phyloP scores from a whole-genome alignment of 306 rosid species.

The Vigna reflexopilosa region DNA sequence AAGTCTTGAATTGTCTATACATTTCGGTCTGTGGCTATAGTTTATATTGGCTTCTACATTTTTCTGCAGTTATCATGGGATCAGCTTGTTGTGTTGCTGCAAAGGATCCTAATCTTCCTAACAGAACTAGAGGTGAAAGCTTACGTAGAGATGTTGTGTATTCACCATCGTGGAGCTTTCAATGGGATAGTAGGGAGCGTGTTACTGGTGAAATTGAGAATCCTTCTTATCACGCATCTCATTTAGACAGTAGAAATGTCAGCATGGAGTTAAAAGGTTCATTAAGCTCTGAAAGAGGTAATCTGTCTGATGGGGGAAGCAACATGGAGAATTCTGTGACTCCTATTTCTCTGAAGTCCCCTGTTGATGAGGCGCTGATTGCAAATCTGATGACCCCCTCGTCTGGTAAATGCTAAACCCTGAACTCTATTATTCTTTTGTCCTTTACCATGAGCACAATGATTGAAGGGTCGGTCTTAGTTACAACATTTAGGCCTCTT shows the following conservation, averaged over 20 bases:
- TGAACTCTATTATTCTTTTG: background rate
- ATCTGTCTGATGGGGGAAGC: conserved; percentile 74
- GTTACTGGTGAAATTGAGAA: conserved; percentile 68
- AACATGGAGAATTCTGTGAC: conserved; percentile 68
- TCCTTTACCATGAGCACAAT: background rate
- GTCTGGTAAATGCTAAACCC: conserved; percentile 60
- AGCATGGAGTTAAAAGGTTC: conserved; percentile 83
- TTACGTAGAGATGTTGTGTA: conserved; percentile 53
- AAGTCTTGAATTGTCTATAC: conserved; percentile 9
- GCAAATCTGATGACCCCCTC: conserved; percentile 69
- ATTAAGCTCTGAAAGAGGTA: conserved; percentile 71
- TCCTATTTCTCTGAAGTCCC: conserved; percentile 68
- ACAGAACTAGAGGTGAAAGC: conserved; percentile 52
- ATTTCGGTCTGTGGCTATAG: background rate
- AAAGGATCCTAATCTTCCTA: conserved; percentile 45
- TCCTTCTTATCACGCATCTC: conserved; percentile 53
- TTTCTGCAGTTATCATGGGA: conserved; percentile 57
- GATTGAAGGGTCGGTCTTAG: conserved; percentile 1
- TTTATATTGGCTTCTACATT: conserved; percentile 35
- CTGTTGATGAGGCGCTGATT: conserved; percentile 57
- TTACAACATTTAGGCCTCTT: background rate
- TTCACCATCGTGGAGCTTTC: conserved; percentile 78
- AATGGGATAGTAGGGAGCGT: conserved; percentile 65
- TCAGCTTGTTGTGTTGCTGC: conserved; percentile 70
- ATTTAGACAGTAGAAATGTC: conserved; percentile 60